A percentile compares a stretch with the other conserved stretches of the same genome.
phyloP scores from a whole-genome alignment of 177 flowering plant species.

The Telopea speciosissima region DNA sequence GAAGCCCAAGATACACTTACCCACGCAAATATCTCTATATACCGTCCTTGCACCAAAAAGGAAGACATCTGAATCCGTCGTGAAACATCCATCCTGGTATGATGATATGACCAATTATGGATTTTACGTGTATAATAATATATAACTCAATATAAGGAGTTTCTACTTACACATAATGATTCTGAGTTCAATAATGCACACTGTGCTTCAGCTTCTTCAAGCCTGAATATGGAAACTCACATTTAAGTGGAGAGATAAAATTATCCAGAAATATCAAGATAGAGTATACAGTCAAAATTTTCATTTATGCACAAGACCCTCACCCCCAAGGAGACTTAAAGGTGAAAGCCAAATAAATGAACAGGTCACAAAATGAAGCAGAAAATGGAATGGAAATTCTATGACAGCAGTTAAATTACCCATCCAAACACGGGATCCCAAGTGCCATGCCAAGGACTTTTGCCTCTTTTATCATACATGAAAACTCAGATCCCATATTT shows the following conservation, averaged over 20 bases:
- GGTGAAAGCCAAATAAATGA: too few relatives aligned
- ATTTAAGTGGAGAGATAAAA: not conserved
- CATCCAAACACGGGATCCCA: conserved; percentile 89
- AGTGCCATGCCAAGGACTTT: conserved; percentile 68
- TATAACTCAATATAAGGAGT: not conserved
- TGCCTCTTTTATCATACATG: conserved; percentile 89
- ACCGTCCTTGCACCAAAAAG: conserved; percentile 96
- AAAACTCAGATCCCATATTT: conserved; percentile 87
- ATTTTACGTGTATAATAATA: not conserved
- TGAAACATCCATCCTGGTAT: conserved; percentile 90
- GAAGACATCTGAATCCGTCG: conserved; percentile 87
- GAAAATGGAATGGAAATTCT: not conserved
- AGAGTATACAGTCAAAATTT: too few relatives aligned
- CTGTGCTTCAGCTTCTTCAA: conserved; percentile 97
- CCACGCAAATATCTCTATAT: conserved; percentile 85
- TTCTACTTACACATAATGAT: conserved; percentile 68
- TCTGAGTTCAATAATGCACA: conserved; percentile 81
- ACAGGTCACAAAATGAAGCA: too few relatives aligned
- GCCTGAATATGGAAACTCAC: conserved; percentile 29
- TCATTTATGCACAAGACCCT: too few relatives aligned
- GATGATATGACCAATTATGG: conserved; percentile 5
- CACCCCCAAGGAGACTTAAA: too few relatives aligned
- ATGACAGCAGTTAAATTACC: conserved; percentile 36
- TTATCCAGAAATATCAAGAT: too few relatives aligned
- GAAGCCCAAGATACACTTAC: conserved; percentile 17